Conservation (phyloP, 2,329 filamentous ascomycete genomes). For the Botrytis cinerea region DNA sequence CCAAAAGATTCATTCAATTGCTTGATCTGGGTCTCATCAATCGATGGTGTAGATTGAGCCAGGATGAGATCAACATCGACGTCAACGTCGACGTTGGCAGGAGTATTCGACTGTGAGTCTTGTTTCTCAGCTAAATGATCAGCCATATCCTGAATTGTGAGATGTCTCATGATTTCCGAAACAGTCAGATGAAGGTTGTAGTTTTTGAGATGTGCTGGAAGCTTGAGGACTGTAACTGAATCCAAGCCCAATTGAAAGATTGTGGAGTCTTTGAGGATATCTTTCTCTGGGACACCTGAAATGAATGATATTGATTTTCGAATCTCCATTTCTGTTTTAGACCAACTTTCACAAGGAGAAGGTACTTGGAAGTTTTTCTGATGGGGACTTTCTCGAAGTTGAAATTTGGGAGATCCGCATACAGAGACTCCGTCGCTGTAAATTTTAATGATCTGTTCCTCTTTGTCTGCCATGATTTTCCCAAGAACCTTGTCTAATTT, state of each 20-base stretch:
- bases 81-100: constrained; percentile 48
- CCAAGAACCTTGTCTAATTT: constrained; percentile 61
- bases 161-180: constrained; percentile 68
- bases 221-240: constrained; percentile 89
- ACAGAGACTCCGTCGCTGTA: constrained; percentile 57
- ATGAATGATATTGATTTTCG: constrained; percentile 55
- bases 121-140: constrained; percentile 36
- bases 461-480: constrained; percentile 53
- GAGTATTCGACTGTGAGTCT: neutral
- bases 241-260: constrained; percentile 87
- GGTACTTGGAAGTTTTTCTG: neutral
- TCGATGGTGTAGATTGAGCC: constrained; percentile 40
- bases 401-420: constrained; percentile 60
- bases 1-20: constrained; percentile 46
- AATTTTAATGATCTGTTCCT: constrained; percentile 57
- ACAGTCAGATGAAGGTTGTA: constrained; percentile 64
- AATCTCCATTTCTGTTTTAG: constrained; percentile 43
- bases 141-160: constrained; percentile 67
- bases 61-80: constrained; percentile 49
- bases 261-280: constrained; percentile 62
- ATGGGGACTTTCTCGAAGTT: constrained; percentile 10
- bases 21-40: constrained; percentile 45
- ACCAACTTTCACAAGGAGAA: constrained; percentile 41
- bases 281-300: constrained; percentile 58
- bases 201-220: constrained; percentile 69